Base-by-base conservation (phyloP, 108 stramenopile genomes). In the Conticribra guillardii region DNA sequence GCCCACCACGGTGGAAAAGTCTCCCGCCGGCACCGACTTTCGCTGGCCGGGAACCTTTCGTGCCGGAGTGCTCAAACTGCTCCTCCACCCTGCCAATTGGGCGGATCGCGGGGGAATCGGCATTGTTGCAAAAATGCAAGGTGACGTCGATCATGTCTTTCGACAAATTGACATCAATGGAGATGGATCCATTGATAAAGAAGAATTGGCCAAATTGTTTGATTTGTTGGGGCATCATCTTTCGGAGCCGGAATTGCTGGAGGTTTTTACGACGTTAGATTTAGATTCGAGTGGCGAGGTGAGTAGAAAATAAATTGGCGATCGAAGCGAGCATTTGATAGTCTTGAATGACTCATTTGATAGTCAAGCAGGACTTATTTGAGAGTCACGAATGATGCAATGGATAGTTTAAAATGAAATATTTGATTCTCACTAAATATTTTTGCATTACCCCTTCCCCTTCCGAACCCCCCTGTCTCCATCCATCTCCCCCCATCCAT, bases 91-190 rank as follows among this genome's bases (percentile, higher is more conserved):
- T 18, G 82, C 82, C 2, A 76, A 81, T 67, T 84, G 86, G 84
- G 61, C 72, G 37, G 84, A 88, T n/a, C 86, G 72, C 22, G 91
- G 83, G 18, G 91, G 91, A 23, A 71, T 88, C 4, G 87, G 84
- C 19, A 89, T 93, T 53, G 91, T 93, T 2, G 72, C 86, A 54
- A 85, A 85, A 67, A 86, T 93, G 56, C 60, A 72, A 23, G 91
- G 91, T 24, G 87, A 93, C 74, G 91, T 84, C 50, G 78, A 85
- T 46, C 70, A 81, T 34, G 86, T 89, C 19, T 93, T 93, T 74
- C 71, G 63, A 45, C 60, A 82, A 57, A 67, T 89, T 37, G 91
- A 93, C 57, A 63, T 61, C 23, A 80, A 85, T 76, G 84, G 87
- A 24, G 83, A 88, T 60, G 89, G 89, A 19, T 57, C 61, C 15